Percentiles rank a stretch among this genome's conserved stretches.
phyloP scores from a whole-genome alignment of 495 filamentous ascomycete genomes.

The Penicillium egyptiacum region DNA sequence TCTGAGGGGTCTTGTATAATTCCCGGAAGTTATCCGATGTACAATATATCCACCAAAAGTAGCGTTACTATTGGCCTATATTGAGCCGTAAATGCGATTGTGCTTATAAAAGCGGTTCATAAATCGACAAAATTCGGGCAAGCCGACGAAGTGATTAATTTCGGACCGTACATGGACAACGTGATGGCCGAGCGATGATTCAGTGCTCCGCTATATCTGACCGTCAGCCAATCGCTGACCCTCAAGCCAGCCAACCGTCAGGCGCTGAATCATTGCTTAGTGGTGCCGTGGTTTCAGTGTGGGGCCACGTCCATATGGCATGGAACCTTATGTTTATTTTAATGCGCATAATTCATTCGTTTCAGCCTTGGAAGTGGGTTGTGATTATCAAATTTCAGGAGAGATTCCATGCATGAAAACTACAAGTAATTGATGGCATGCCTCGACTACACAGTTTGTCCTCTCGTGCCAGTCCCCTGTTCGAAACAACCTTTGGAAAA shows the following conservation, averaged over 20 bases:
- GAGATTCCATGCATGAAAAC: not conserved
- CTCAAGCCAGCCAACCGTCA: too few relatives aligned
- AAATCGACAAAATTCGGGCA: not conserved
- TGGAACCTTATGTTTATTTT: slow-evolving; percentile 4
- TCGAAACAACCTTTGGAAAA: not conserved
- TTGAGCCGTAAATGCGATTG: not conserved
- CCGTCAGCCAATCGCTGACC: not conserved
- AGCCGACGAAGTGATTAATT: not conserved
- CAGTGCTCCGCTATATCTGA: not conserved
- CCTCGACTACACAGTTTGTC: not conserved
- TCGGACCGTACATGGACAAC: not conserved
- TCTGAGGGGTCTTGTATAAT: not conserved
- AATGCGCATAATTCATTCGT: slow-evolving; percentile 1
- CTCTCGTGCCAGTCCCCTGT: not conserved
- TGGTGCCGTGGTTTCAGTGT: not conserved
- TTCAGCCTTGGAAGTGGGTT: not conserved
- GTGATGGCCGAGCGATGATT: slow-evolving; percentile 1
- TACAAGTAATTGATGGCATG: not conserved
- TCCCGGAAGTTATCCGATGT: not conserved
- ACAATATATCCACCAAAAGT: not conserved
- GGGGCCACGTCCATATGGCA: not conserved
- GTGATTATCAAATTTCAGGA: not conserved
- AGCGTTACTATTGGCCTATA: not conserved
- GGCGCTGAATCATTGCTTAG: slow-evolving; percentile 7
- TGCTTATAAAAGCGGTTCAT: not conserved